Evolutionary conservation across 2,329 filamentous ascomycete genomes (phyloP).

Genomic region (Cladosporium oxysporum): DNA sequence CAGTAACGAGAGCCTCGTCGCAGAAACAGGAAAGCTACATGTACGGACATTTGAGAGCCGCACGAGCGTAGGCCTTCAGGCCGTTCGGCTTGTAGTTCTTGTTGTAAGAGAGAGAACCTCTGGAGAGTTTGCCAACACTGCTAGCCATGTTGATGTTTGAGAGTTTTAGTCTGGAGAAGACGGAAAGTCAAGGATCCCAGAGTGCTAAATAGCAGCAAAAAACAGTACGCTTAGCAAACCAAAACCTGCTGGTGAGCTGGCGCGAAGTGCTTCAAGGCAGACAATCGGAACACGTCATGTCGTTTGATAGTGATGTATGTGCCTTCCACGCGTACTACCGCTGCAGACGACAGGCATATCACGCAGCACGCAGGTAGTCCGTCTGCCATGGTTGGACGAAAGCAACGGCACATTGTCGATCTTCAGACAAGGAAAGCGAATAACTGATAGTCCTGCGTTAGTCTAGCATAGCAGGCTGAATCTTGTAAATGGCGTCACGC

Average conservation of each 20-base stretch:
- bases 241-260: neutral
- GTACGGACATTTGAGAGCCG: conserved; percentile 21
- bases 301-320: neutral
- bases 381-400: neutral
- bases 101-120: conserved; percentile 32
- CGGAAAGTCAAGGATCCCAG: neutral
- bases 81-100: conserved; percentile 32
- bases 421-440: neutral
- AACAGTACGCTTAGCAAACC: neutral
- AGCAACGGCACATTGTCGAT: neutral
- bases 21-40: neutral
- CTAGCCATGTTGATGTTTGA: neutral
- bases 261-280: neutral
- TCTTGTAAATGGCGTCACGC: neutral
- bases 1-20: neutral
- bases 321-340: neutral
- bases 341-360: neutral
- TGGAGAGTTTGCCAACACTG: conserved; percentile 23
- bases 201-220: neutral
- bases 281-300: neutral
- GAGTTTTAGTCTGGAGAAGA: neutral
- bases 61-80: conserved; percentile 31
- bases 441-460: neutral
- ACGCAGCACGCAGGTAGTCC: neutral
- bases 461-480: neutral